Base-by-base conservation (phyloP, 2,329 filamentous ascomycete species). In the Colletotrichum graminicola region DNA sequence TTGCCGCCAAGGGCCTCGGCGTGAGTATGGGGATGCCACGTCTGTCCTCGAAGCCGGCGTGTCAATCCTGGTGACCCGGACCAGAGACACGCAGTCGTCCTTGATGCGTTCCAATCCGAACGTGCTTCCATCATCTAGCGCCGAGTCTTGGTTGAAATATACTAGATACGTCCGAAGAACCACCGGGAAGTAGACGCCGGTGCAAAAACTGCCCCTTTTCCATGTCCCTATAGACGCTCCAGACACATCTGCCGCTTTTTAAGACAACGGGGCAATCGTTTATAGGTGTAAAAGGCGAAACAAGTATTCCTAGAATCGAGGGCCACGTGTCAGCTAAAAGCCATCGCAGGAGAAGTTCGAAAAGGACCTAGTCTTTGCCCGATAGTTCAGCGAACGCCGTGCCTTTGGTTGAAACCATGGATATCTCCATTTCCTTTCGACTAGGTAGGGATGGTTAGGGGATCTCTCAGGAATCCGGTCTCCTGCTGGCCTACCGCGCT, bases 181-280 rank as follows among this genome's bases (percentile, higher is more conserved):
- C 64, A 66, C 1, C 23, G 8, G 26, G 23, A 49, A 59, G 12
- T 11, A 11, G 18, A 49, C 49, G 41, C 49, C 23, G 2, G 43
- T 16, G 1, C 57, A 32, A 34, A 10, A 16, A 1, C 49, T 21
- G 16, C 26, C 1, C 21, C 43, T 21, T 14, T 74, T 57, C 18
- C 47, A 62, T 4, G 59, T 41, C 5, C 68, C 55, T 12, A 73
- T 66, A 8, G 74, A 57, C 2, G 14, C 34, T 5, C 73, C 70
- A 62, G 74, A 66, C 6, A 75, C 66, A 21, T 73, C 64, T 2
- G 66, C 47, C 21, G 68, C 60, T 41, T 74, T 74, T 34, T 36
- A n/a, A 36, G 10, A 73, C 43, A 11, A 75, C 68, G 23, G 67
- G 66, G 2, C n/a, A 39, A 43, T 76, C 75, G 51, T 74, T 73